Percentiles rank a stretch among this genome's conserved stretches.
Evolutionary conservation across 306 rosid genomes (phyloP).

Genomic region (Dicorynia guianensis): DNA sequence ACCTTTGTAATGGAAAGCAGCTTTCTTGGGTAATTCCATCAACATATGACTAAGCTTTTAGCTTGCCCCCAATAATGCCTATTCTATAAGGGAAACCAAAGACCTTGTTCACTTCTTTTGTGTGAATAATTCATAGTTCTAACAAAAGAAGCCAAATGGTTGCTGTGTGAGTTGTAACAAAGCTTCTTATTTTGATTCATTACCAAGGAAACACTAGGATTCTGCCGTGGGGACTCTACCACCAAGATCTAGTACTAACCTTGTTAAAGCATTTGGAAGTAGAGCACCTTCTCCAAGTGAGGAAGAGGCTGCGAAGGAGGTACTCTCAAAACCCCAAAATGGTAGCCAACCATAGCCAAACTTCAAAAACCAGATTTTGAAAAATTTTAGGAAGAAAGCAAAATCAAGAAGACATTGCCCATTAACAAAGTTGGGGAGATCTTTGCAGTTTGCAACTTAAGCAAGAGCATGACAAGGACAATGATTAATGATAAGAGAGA

Average conservation of each 20-base stretch:
- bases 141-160: slow-evolving; percentile 48
- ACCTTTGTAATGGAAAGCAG: not conserved
- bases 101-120: not conserved
- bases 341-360: slow-evolving; percentile 33
- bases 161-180: slow-evolving; percentile 61
- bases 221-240: slow-evolving; percentile 20
- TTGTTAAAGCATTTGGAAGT: slow-evolving; percentile 38
- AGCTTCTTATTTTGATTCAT: slow-evolving; percentile 40
- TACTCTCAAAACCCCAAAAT: slow-evolving; percentile 70
- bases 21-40: not conserved
- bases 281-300: slow-evolving; percentile 71
- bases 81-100: slow-evolving; percentile 1
- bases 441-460: slow-evolving; percentile 71
- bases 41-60: slow-evolving; percentile 1
- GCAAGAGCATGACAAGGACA: slow-evolving; percentile 64
- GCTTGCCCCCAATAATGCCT: slow-evolving; percentile 7
- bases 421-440: slow-evolving; percentile 44
- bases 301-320: slow-evolving; percentile 90
- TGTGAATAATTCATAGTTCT: not conserved
- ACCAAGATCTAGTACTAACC: slow-evolving; percentile 37
- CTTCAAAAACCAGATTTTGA: slow-evolving; percentile 41
- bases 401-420: slow-evolving; percentile 42
- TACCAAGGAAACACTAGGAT: slow-evolving; percentile 33
- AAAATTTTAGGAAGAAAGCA: slow-evolving; percentile 17
- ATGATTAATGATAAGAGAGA: slow-evolving; percentile 53